Percentiles rank a stretch among this genome's conserved stretches.
Conservation (phyloP, 768 basidiomycete genomes). For the Boletus huronensis region DNA sequence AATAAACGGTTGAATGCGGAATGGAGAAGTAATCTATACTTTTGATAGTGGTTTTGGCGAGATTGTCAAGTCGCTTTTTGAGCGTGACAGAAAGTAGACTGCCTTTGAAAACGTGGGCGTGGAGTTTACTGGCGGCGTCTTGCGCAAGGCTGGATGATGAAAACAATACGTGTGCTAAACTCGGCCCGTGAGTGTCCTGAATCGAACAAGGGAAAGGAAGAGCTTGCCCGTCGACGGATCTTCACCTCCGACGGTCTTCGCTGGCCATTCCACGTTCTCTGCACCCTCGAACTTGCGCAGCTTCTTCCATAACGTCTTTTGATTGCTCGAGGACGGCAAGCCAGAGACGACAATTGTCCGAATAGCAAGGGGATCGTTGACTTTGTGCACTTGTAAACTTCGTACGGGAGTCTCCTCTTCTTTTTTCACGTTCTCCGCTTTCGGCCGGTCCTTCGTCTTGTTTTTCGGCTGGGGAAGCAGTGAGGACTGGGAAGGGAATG, state of each 20-base stretch:
- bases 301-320: constrained; percentile 80
- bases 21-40: constrained; percentile 4
- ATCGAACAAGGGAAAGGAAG: not conserved
- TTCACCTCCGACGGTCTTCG: constrained; percentile 42
- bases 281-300: constrained; percentile 76
- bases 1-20: not conserved
- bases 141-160: constrained; percentile 61
- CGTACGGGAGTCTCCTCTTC: constrained; percentile 39
- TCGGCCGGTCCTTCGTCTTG: constrained; percentile 30
- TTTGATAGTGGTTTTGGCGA: constrained; percentile 46
- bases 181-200: not conserved
- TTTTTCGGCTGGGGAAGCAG: constrained; percentile 41
- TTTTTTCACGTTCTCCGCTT: constrained; percentile 30
- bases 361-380: constrained; percentile 76
- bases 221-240: constrained; percentile 50
- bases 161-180: constrained; percentile 73
- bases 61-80: constrained; percentile 77
- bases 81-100: constrained; percentile 79
- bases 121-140: constrained; percentile 73
- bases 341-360: constrained; percentile 78
- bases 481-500: not conserved
- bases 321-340: constrained; percentile 58
- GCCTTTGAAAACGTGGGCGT: constrained; percentile 93
- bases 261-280: constrained; percentile 71
- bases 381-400: constrained; percentile 32